Evolutionary conservation across 139 green algal genomes (phyloP), one percentile per base, ranked within the genome.

Genomic region (Volvox africanus): DNA sequence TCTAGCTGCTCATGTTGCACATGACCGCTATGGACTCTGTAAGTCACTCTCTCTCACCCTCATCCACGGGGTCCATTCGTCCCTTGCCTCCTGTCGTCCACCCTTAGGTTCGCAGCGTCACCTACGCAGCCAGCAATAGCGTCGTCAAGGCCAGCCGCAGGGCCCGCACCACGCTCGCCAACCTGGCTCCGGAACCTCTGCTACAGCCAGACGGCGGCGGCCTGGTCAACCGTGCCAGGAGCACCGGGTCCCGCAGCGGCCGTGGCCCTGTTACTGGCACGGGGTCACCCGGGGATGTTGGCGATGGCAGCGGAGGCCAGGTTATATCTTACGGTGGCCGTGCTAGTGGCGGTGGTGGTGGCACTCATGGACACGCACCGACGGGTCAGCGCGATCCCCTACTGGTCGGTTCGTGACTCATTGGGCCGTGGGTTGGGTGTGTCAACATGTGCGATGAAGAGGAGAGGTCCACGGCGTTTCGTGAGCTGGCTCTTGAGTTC

Each of bases 51-150:
- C 44, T n/a, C 44, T 55, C 44, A 55, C 44, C 44, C 44, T 55
- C 44, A 55, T 55, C 9, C 5, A 9, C 44, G 44, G 5, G 5
- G 44, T 55, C 44, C 44, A 55, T 55, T 9, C 9, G 44, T n/a
- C n/a, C n/a, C n/a, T n/a, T n/a, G n/a, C 9, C 44, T 55, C 9
- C 44, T 55, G 44, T 55, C 9, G 44, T 9, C 44, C 71, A 2
- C 30, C 28, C 68, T 37, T 86, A 92, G 89, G 75, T 61, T 19
- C 80, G 92, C 1, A 88, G 73, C 82, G 92, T 89, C 33, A 91
- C 90, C 20, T 95, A 91, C 69, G 94, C 90, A 28, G 84, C 92
- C 44, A 92, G 89, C 77, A 94, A 93, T 90, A 93, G 88, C 61
- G 78, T 92, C 61, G 89, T 83, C 69, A 96, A 95, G 88, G 86